Percentiles rank a stretch among this genome's conserved stretches.
Evolutionary conservation across 176 grass and related monocot species (phyloP).

Genomic region (Puccinellia tenuiflora): DNA sequence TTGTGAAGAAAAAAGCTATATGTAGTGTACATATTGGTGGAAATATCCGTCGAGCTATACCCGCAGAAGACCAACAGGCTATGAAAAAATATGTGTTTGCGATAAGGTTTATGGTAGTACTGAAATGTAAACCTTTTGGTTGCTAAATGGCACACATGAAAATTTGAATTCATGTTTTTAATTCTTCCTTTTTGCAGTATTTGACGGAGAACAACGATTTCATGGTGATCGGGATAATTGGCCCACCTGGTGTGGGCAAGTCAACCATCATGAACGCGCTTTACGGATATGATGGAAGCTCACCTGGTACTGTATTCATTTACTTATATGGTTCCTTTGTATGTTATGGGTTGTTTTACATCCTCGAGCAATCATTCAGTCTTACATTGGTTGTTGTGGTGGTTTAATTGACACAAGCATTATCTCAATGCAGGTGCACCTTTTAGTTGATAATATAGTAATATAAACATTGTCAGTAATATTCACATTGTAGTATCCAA

Average conservation of each 20-base stretch:
- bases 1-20: background rate
- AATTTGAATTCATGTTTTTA: background rate
- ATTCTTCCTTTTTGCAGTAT: constrained; percentile 40
- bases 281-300: constrained; percentile 72
- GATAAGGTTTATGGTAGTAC: background rate
- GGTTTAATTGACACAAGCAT: background rate
- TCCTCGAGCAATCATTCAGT: background rate
- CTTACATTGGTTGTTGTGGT: background rate
- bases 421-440: background rate
- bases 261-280: constrained; percentile 89
- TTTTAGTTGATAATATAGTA: background rate
- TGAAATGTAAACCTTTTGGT: background rate
- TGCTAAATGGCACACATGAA: background rate
- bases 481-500: background rate
- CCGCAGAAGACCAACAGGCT: background rate
- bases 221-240: constrained; percentile 82
- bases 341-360: background rate
- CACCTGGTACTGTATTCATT: constrained; percentile 42
- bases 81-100: background rate
- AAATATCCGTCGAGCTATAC: background rate
- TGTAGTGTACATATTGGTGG: background rate
- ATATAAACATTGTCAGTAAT: background rate
- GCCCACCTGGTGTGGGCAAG: constrained; percentile 78
- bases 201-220: constrained; percentile 95
- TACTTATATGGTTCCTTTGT: background rate